These are phyloP conservation scores for Clitoria ternatea DNA, from an alignment of 306 rosid species.

Conservation along the genomic window DNA sequence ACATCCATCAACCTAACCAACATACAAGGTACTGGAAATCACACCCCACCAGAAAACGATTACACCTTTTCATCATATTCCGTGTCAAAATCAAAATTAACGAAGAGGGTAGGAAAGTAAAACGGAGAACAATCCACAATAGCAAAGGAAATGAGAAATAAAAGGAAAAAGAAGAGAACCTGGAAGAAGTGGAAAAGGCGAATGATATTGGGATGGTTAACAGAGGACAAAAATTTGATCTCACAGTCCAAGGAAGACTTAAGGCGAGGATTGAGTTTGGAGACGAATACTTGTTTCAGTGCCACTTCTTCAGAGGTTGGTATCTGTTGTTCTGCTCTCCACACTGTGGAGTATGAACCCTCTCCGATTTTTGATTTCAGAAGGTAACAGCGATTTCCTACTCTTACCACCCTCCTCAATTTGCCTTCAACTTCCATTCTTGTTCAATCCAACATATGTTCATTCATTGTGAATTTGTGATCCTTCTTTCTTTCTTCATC, in stretches of 20 bases:
- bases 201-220: conserved; percentile 53
- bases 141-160: not conserved
- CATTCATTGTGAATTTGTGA: not conserved
- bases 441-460: not conserved
- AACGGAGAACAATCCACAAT: not conserved
- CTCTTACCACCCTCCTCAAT: conserved; percentile 1
- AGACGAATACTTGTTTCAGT: conserved; percentile 48
- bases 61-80: not conserved
- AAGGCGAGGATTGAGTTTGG: conserved; percentile 42
- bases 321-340: conserved; percentile 42
- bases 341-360: conserved; percentile 49
- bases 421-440: conserved; percentile 12
- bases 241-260: conserved; percentile 42
- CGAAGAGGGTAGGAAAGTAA: not conserved
- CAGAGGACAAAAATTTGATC: conserved; percentile 53
- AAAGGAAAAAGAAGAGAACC: conserved; percentile 19
- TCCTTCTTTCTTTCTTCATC: not conserved
- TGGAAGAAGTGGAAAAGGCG: conserved; percentile 45
- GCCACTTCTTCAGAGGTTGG: conserved; percentile 38
- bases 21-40: not conserved
- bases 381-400: conserved; percentile 22
- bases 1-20: conserved; percentile 40
- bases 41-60: not conserved
- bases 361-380: conserved; percentile 39
- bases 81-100: not conserved